A percentile compares a stretch with the other conserved stretches of the same genome.
These are phyloP conservation scores for Chalaropsis thielavioides DNA, from an alignment of 2,329 filamentous ascomycete species.

Conservation along the genomic window DNA sequence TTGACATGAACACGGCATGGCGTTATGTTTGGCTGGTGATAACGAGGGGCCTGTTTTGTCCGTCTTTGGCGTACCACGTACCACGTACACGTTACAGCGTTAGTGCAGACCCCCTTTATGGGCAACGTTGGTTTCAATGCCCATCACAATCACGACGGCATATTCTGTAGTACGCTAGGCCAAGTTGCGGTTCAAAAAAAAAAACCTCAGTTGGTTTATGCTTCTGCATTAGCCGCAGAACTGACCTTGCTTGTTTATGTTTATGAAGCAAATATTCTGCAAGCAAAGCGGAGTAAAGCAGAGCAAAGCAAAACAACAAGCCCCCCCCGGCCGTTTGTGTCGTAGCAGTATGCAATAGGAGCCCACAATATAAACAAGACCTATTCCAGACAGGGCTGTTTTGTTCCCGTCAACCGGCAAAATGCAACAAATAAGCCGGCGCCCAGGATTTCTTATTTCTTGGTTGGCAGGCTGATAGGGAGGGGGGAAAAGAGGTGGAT, in stretches of 20 bases:
- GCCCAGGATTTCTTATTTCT: neutral
- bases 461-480: neutral
- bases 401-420: neutral
- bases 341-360: neutral
- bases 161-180: neutral
- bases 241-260: constrained; percentile 3
- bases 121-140: neutral
- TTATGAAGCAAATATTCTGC: neutral
- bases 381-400: neutral
- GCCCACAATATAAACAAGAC: neutral
- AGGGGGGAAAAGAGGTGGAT: too few species aligned
- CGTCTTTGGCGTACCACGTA: neutral
- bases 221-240: neutral
- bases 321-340: neutral
- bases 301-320: too few species aligned
- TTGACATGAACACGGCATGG: neutral
- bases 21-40: neutral
- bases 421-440: neutral
- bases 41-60: neutral
- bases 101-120: too few species aligned
- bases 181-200: neutral
- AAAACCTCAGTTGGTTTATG: neutral
- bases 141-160: neutral
- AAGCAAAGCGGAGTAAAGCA: neutral
- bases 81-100: too few species aligned